phyloP scores from a whole-genome alignment of 1,284 basidiomycete species.

The Malassezia equina region DNA sequence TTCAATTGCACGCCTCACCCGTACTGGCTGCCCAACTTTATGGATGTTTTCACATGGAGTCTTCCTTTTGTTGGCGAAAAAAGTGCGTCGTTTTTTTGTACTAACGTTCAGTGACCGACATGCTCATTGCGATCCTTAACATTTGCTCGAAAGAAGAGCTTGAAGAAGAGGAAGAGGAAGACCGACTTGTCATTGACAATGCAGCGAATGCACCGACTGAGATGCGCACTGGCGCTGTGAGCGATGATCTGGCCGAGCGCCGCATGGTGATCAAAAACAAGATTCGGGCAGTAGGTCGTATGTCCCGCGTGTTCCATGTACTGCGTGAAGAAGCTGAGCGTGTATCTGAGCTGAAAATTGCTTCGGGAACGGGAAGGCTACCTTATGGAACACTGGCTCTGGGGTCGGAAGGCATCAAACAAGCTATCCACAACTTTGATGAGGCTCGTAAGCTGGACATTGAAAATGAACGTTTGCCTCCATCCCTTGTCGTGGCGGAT shows the following conservation, averaged over 20 bases:
- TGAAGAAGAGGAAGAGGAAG: constrained; percentile 69
- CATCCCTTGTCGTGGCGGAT: constrained; percentile 79
- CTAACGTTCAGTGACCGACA: constrained; percentile 66
- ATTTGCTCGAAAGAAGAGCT: constrained; percentile 89
- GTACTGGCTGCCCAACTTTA: constrained; percentile 95
- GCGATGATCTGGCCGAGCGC: constrained; percentile 61
- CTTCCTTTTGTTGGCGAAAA: constrained; percentile 96
- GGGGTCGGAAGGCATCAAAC: constrained; percentile 89
- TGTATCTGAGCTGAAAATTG: constrained; percentile 89
- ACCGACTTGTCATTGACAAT: constrained; percentile 12
- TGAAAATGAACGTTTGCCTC: constrained; percentile 72
- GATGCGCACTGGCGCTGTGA: background rate
- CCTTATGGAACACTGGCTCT: constrained; percentile 78
- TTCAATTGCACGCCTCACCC: constrained; percentile 93
- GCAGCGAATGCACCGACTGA: background rate
- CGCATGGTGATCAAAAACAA: constrained; percentile 88
- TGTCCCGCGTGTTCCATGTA: constrained; percentile 89
- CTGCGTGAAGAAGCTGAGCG: constrained; percentile 98
- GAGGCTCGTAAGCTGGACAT: constrained; percentile 97
- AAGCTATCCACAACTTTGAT: constrained; percentile 83
- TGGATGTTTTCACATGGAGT: constrained; percentile 99
- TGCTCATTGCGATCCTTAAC: constrained; percentile 86
- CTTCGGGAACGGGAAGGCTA: constrained; percentile 66
- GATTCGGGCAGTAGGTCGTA: constrained; percentile 92
- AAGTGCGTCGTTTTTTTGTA: constrained; percentile 53